Percentiles rank a stretch among this genome's conserved stretches.
These are phyloP conservation scores for Exophiala lecanii-corni DNA, from an alignment of 2,329 filamentous ascomycete genomes.

Conservation along the genomic window DNA sequence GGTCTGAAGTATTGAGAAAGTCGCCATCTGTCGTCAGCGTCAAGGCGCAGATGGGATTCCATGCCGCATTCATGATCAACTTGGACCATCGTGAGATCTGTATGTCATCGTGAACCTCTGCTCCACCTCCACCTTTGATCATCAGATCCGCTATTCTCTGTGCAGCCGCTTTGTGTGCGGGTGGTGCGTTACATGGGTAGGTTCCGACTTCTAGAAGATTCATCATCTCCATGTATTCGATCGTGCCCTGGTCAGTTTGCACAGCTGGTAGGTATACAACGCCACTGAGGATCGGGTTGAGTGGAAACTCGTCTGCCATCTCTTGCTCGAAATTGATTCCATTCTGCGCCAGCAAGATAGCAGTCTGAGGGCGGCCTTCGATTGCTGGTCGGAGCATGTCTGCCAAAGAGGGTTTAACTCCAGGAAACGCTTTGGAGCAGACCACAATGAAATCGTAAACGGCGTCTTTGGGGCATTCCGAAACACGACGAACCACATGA, in stretches of 20 bases:
- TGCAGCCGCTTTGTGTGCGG: conserved; percentile 31
- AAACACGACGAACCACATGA: conserved; percentile 56
- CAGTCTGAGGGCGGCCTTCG: conserved; percentile 47
- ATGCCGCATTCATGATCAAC: conserved; percentile 47
- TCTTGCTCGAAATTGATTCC: conserved; percentile 59
- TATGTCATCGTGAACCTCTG: conserved; percentile 38
- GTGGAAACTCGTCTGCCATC: conserved; percentile 46
- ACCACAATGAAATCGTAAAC: conserved; percentile 54
- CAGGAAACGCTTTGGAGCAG: conserved; percentile 56
- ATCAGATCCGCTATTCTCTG: conserved; percentile 41
- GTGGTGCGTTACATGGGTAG: conserved; percentile 38
- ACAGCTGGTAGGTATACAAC: conserved; percentile 53
- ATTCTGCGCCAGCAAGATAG: conserved; percentile 57
- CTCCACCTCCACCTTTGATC: conserved; percentile 41
- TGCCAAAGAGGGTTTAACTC: conserved; percentile 45
- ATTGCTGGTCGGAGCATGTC: conserved; percentile 52
- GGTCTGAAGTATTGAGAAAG: conserved; percentile 41
- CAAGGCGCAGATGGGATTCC: conserved; percentile 51
- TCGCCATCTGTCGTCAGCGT: conserved; percentile 49
- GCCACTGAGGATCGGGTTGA: conserved; percentile 50
- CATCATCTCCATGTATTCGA: conserved; percentile 42
- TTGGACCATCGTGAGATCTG: conserved; percentile 32
- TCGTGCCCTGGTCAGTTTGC: conserved; percentile 45
- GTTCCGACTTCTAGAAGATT: conserved; percentile 49
- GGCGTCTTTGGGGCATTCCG: conserved; percentile 40